Evolutionary conservation across 805 yeast genomes (phyloP), one percentile per base, ranked within the genome.

Genomic region (Metschnikowia reukaufii): DNA sequence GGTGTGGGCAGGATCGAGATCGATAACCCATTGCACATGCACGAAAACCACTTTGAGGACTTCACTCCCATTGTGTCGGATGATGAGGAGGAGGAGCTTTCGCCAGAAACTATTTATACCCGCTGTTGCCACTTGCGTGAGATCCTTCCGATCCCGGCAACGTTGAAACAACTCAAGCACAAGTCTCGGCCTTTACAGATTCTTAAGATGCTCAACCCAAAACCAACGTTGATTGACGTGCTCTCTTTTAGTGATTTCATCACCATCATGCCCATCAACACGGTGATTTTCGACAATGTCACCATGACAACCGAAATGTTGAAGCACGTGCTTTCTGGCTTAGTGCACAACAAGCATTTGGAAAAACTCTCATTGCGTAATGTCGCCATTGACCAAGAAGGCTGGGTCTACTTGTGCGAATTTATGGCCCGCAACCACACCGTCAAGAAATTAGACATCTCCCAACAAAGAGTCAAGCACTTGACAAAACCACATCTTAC

Each of bases 21-120:
- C 55, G 95, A 86, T 60, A 85, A 81, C 50, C 92, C 92, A 2
- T 77, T 86, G 36, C 86, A 81, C 62, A 44, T 72, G 19, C 84
- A 82, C 61, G 84, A 80, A 52, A 72, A 77, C 45, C 70, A 73
- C 32, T 82, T 81, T 56, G 51, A 49, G 29, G 60, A 51, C 0
- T 54, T 53, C 7, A 58, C 53, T 8, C 27, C 39, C 7, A 17
- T 21, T n/a, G 20, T 21, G 3, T 15, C 45, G 5, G 61, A 61
- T 18, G 49, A 44, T 7, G 25, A 39, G 9, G 39, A 42, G 8
- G 54, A 58, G 1, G 57, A 60, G 10, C 56, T 76, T 1, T 63
- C 81, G 2, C 61, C 80, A 39, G 84, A 79, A 47, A 63, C 72
- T 12, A 62, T 79, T 13, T 79, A 79, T 55, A 73, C 79, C 1